Conservation (phyloP, 2,329 filamentous ascomycete genomes). For the Fusarium napiforme region DNA sequence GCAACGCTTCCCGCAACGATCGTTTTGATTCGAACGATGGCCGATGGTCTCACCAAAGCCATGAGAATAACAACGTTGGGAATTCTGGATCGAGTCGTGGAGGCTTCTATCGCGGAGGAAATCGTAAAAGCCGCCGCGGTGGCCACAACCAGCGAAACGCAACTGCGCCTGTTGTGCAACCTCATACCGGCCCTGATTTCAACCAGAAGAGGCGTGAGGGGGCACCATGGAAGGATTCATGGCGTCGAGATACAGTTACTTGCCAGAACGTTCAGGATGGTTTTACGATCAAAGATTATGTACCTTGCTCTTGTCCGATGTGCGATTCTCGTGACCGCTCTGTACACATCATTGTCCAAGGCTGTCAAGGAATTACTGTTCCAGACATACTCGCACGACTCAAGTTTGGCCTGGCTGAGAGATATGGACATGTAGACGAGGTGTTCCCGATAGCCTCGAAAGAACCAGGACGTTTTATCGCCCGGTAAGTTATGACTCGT, state of each 20-base stretch:
- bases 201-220: conserved; percentile 31
- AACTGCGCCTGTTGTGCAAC: conserved; percentile 29
- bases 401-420: conserved; percentile 43
- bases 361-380: neutral
- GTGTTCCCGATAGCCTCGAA: conserved; percentile 34
- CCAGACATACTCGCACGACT: conserved; percentile 45
- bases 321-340: conserved; percentile 49
- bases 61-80: conserved; percentile 16
- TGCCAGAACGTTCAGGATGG: conserved; percentile 41
- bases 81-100: conserved; percentile 16
- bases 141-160: conserved; percentile 32
- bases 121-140: conserved; percentile 32
- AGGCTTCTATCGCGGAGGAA: conserved; percentile 19
- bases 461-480: conserved; percentile 38
- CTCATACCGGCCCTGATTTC: neutral
- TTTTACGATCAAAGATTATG: conserved; percentile 37
- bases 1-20: conserved; percentile 13
- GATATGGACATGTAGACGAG: conserved; percentile 48
- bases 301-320: conserved; percentile 44
- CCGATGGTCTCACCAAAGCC: conserved; percentile 24
- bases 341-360: conserved; percentile 42
- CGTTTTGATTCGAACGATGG: conserved; percentile 10
- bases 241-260: conserved; percentile 25
- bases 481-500: conserved; percentile 42
- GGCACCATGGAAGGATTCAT: conserved; percentile 27